Evolutionary conservation across 345 rosid species (phyloP).

Genomic region (Garcia nutans): DNA sequence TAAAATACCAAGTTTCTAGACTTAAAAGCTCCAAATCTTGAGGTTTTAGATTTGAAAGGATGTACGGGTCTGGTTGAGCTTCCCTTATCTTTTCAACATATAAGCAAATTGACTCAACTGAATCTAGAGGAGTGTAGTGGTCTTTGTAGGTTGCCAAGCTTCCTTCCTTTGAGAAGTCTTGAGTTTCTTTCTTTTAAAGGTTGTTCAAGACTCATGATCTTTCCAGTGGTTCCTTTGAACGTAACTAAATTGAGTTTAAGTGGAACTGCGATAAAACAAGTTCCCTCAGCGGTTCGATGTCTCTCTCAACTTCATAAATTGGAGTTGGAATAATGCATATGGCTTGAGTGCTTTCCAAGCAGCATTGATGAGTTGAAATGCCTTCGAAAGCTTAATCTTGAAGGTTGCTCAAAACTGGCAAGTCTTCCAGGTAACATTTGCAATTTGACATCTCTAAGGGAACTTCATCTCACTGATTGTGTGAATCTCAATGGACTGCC

Average conservation of each 20-base stretch:
- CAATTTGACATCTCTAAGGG: not conserved
- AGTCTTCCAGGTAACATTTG: not conserved
- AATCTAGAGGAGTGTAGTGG: not conserved
- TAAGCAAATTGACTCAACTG: not conserved
- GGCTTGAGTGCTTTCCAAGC: no score
- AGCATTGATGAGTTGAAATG: no score
- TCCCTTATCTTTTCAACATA: not conserved
- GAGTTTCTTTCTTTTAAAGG: no score
- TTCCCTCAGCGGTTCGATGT: no score
- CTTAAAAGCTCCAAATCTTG: not conserved
- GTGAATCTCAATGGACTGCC: not conserved
- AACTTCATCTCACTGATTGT: not conserved
- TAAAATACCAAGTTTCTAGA: no score
- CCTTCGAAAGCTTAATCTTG: no score
- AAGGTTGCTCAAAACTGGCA: not conserved
- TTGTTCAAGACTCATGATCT: no score
- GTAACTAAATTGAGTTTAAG: not conserved
- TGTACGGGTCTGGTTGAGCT: constrained; percentile 2
- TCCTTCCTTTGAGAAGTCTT: not conserved
- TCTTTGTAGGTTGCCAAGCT: not conserved
- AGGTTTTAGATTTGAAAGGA: not conserved
- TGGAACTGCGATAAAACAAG: not conserved
- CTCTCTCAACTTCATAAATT: no score
- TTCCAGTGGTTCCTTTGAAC: not conserved
- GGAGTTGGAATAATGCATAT: no score